phyloP scores from a whole-genome alignment of 2,329 filamentous ascomycete genomes.

The Clonostachys rhizophaga region DNA sequence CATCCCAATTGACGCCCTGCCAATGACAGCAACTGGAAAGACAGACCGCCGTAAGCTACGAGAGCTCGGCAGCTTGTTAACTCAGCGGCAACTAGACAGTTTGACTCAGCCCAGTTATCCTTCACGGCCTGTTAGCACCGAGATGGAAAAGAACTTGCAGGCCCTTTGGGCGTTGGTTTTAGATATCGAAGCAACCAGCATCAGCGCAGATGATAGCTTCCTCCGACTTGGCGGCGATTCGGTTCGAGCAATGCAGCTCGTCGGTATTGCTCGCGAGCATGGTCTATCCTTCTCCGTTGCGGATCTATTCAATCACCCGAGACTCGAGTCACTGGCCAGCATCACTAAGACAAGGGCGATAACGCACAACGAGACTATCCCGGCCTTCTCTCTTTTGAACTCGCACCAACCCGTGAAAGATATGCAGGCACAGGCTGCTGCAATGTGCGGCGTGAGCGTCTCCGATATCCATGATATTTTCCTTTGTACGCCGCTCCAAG shows the following conservation, averaged over 20 bases:
- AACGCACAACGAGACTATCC: no score
- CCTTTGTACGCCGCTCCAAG: conserved; percentile 42
- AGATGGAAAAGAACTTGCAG: conserved; percentile 14
- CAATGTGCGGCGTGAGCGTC: no score
- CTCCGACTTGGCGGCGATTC: conserved; percentile 46
- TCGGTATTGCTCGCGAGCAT: background rate
- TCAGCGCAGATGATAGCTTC: conserved; percentile 39
- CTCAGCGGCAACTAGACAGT: conserved; percentile 21
- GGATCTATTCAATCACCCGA: conserved; percentile 17
- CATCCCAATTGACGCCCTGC: conserved; percentile 1
- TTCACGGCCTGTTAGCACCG: background rate
- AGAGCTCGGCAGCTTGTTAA: conserved; percentile 3
- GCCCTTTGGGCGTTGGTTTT: conserved; percentile 31
- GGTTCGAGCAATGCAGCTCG: conserved; percentile 42
- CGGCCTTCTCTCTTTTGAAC: no score
- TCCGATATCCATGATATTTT: conserved; percentile 28
- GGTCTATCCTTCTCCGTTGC: background rate
- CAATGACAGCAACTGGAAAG: conserved; percentile 3
- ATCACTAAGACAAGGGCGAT: no score
- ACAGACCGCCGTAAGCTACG: conserved; percentile 3
- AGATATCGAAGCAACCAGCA: conserved; percentile 17
- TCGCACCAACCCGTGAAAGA: no score
- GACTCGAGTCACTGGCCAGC: no score
- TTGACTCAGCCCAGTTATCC: background rate
- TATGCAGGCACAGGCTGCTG: no score